Evolutionary conservation across 257 asterid species (phyloP).

Genomic region (Gentiana macrophylla): DNA sequence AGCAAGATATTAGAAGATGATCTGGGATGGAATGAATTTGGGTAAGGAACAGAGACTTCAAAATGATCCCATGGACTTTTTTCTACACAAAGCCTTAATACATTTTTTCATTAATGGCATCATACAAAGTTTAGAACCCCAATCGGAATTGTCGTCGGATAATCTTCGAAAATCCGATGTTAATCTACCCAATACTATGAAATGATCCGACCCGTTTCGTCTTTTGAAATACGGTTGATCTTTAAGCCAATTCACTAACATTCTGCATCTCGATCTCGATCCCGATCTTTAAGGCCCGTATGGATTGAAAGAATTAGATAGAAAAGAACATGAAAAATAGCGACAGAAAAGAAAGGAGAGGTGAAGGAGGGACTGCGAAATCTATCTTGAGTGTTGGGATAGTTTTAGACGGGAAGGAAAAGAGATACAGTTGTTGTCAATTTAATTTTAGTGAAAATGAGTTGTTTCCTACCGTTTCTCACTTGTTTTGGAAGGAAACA

Average conservation of each 20-base stretch:
- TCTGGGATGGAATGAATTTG: slow-evolving; percentile 79
- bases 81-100: slow-evolving; percentile 51
- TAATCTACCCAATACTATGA: slow-evolving; percentile 52
- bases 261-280: slow-evolving; percentile 40
- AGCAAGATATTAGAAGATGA: slow-evolving; percentile 19
- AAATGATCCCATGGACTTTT: slow-evolving; percentile 53
- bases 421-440: too few species aligned
- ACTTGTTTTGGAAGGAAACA: too few species aligned
- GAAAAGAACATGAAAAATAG: too few species aligned
- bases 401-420: too few species aligned
- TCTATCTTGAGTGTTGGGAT: too few species aligned
- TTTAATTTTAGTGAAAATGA: too few species aligned
- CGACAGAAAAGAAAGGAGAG: too few species aligned
- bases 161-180: slow-evolving; percentile 83
- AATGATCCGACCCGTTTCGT: slow-evolving; percentile 66
- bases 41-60: slow-evolving; percentile 71
- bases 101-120: slow-evolving; percentile 54
- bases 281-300: neutral
- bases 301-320: too few species aligned
- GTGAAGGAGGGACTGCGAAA: too few species aligned
- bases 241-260: slow-evolving; percentile 47
- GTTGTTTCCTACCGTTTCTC: too few species aligned
- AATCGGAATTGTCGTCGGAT: slow-evolving; percentile 26
- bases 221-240: slow-evolving; percentile 41
- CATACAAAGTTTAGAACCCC: slow-evolving; percentile 70